These are phyloP conservation scores for Lotmaria passim DNA, from an alignment of 208 protist species.

Conservation along the genomic window DNA sequence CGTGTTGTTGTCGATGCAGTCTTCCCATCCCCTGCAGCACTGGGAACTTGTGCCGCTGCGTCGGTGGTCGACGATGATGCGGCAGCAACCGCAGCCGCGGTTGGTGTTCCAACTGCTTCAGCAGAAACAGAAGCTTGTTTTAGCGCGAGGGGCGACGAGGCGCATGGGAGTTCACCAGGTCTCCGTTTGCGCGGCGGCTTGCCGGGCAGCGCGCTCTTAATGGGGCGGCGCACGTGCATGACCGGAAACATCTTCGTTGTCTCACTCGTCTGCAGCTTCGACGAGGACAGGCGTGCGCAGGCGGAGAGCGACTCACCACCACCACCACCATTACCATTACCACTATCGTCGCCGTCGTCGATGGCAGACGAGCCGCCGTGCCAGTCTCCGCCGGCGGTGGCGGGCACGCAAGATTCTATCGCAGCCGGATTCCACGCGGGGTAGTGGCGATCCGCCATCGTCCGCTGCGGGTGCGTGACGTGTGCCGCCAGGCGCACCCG, in stretches of 20 bases:
- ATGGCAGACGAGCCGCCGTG: neutral
- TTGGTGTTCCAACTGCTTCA: too few species aligned
- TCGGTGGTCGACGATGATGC: neutral
- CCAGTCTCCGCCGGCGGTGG: neutral
- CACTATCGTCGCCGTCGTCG: neutral
- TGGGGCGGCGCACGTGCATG: slow-evolving; percentile 26
- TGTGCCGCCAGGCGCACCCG: slow-evolving; percentile 50
- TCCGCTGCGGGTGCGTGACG: slow-evolving; percentile 49
- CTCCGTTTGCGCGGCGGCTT: neutral
- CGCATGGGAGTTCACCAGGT: neutral
- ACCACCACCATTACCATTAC: too few species aligned
- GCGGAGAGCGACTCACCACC: too few species aligned
- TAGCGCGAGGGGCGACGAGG: neutral
- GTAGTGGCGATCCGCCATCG: slow-evolving; percentile 65
- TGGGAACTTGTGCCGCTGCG: too few species aligned
- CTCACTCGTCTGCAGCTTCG: slow-evolving; percentile 24
- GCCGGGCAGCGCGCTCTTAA: slow-evolving; percentile 18
- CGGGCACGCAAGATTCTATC: neutral
- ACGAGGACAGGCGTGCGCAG: neutral
- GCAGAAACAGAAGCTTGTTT: neutral
- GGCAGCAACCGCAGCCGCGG: neutral
- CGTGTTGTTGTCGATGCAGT: neutral
- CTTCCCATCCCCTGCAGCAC: neutral
- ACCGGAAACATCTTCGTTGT: slow-evolving; percentile 32
- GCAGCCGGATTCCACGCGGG: slow-evolving; percentile 9